Evolutionary conservation across 1,284 basidiomycete genomes (phyloP), one percentile per base, ranked within the genome.

Genomic region (Bjerkandera adusta): DNA sequence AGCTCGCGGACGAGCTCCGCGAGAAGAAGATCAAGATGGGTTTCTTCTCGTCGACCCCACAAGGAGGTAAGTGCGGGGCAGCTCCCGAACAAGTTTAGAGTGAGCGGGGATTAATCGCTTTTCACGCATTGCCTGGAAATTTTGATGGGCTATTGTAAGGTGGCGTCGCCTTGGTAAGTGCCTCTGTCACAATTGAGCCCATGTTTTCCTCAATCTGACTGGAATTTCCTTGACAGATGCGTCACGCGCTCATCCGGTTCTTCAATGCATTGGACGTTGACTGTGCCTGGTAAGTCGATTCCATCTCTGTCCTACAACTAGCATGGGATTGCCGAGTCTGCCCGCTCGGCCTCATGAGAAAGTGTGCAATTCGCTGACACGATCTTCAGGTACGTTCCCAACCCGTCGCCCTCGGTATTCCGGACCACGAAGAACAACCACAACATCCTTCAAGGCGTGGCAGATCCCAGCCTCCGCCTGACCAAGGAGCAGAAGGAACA

Each of bases 341-440:
- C 44, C 37, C 38, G 38, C 38, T 7, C 12, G 33, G 15, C 24
- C 16, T 36, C 43, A 21, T 48, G 47, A 48, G 47, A 41, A 48
- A 39, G 22, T 27, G 35, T 43, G 13, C 25, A 47, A n/a, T 15
- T 35, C 36, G 30, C 44, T 45, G 36, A 52, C 40, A 21, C 45
- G 34, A 29, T 50, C 13, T 5, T 38, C 55, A 89, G 87, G 87
- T 91, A 89, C 68, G 87, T 91, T 15, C 90, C 89, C 41, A 90
- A 92, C 73, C 79, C 91, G 49, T 85, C 84, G 29, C 90, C 91
- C 4, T 79, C 78, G 53, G 88, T 93, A 29, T 93, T 93, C 77
- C 80, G 90, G 54, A 92, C 87, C 50, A 93, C 90, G 51, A 92
- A 92, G 76, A 89, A 91, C 83, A 92, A 92, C 72, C 88, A 90